Conservation (phyloP, 441 rosid genomes). For the Croton setiger region DNA sequence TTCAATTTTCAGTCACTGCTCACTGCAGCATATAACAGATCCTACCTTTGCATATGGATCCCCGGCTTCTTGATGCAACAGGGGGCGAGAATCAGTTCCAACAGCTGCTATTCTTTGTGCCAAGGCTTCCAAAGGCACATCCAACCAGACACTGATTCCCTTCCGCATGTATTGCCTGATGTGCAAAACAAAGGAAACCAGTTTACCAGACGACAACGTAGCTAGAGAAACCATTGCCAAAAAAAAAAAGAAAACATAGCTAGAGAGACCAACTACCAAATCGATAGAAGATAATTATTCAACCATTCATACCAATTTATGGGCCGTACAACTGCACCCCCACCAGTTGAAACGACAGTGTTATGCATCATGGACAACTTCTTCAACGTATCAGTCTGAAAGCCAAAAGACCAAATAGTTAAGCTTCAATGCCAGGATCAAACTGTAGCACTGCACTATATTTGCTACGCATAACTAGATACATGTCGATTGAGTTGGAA, state of each 20-base stretch:
- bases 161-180: conserved; percentile 73
- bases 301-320: conserved; percentile 53
- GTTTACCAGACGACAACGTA: not conserved
- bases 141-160: conserved; percentile 87
- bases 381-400: conserved; percentile 63
- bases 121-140: conserved; percentile 89
- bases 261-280: not conserved
- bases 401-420: conserved; percentile 17
- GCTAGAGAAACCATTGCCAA: conserved; percentile 1
- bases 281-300: conserved; percentile 2
- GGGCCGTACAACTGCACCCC: conserved; percentile 74
- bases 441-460: too few relatives aligned
- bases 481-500: not conserved
- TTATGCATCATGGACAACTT: conserved; percentile 47
- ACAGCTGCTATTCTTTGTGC: conserved; percentile 82
- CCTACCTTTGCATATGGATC: conserved; percentile 68
- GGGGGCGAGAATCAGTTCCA: conserved; percentile 90
- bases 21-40: not conserved
- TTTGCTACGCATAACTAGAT: not conserved
- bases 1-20: too few relatives aligned
- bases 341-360: conserved; percentile 90
- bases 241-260: too few relatives aligned
- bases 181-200: conserved; percentile 1
- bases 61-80: conserved; percentile 60
- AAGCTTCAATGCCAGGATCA: not conserved